Evolutionary conservation across 2,329 filamentous ascomycete species (phyloP).

Genomic region (Xylaria sp.): DNA sequence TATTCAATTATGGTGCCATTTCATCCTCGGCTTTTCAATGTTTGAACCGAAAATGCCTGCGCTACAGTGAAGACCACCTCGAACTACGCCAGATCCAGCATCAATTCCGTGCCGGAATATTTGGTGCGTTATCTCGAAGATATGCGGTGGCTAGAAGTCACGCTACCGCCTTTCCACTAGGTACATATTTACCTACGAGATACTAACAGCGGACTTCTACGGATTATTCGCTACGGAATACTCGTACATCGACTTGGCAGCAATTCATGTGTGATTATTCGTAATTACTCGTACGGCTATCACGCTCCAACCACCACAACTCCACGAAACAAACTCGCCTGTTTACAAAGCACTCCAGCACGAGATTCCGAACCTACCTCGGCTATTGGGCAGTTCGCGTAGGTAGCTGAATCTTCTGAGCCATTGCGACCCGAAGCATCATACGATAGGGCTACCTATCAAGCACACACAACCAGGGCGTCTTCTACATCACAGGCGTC

Average conservation of each 20-base stretch:
- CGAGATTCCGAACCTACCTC: background rate
- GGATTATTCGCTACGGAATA: background rate
- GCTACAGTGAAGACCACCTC: background rate
- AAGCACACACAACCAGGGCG: too few relatives aligned
- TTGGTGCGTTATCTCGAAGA: background rate
- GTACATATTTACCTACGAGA: too few relatives aligned
- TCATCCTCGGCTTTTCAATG: background rate
- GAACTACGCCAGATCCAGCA: background rate
- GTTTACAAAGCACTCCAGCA: too few relatives aligned
- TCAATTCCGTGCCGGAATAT: background rate
- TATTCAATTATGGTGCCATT: background rate
- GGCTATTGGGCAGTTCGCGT: background rate
- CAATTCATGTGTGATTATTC: too few relatives aligned
- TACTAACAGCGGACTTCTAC: background rate
- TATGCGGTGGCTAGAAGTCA: background rate
- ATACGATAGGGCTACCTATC: background rate
- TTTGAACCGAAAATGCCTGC: background rate
- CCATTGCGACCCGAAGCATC: background rate
- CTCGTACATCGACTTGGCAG: background rate
- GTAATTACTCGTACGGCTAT: background rate
- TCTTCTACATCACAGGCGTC: background rate
- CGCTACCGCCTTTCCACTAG: background rate
- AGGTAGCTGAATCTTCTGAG: background rate
- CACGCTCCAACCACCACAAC: background rate
- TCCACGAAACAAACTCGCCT: background rate